phyloP scores from a whole-genome alignment of 345 rosid genomes.

The Corchorus capsularis region DNA sequence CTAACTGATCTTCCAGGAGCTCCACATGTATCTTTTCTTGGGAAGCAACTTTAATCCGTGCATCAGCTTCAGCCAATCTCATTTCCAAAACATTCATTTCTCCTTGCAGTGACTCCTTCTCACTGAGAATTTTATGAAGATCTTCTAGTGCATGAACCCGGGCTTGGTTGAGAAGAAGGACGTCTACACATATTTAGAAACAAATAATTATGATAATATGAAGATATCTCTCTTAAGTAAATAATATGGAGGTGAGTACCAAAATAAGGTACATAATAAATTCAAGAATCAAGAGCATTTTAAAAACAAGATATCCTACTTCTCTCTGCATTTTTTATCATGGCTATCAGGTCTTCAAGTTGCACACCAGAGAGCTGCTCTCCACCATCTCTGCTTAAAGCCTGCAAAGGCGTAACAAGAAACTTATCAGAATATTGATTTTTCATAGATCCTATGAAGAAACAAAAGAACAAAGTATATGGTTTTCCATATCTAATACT shows the following conservation, averaged over 20 bases:
- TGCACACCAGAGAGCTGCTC: slow-evolving; percentile 51
- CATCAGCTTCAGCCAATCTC: slow-evolving; percentile 88
- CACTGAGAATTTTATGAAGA: slow-evolving; percentile 60
- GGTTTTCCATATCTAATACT: not conserved
- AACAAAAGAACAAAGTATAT: not conserved
- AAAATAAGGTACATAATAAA: slow-evolving; percentile 12
- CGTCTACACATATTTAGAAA: slow-evolving; percentile 47
- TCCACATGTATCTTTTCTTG: slow-evolving; percentile 75
- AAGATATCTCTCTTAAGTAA: slow-evolving; percentile 1
- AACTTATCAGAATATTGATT: not conserved
- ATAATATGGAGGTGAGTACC: not conserved
- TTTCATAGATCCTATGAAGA: not conserved
- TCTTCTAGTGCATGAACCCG: slow-evolving; percentile 76
- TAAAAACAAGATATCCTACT: slow-evolving; percentile 45
- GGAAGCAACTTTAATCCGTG: slow-evolving; percentile 70
- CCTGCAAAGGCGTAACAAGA: slow-evolving; percentile 42
- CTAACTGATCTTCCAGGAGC: slow-evolving; percentile 69
- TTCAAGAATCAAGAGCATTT: slow-evolving; percentile 12
- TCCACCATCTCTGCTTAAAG: slow-evolving; percentile 44
- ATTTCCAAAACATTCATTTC: slow-evolving; percentile 68
- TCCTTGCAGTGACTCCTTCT: slow-evolving; percentile 76
- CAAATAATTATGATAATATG: slow-evolving; percentile 2
- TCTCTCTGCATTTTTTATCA: slow-evolving; percentile 85
- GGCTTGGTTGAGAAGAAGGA: slow-evolving; percentile 82
- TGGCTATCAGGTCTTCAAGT: slow-evolving; percentile 60